Conservation (phyloP, 129 eudicot species). For the Mikania micrantha region DNA sequence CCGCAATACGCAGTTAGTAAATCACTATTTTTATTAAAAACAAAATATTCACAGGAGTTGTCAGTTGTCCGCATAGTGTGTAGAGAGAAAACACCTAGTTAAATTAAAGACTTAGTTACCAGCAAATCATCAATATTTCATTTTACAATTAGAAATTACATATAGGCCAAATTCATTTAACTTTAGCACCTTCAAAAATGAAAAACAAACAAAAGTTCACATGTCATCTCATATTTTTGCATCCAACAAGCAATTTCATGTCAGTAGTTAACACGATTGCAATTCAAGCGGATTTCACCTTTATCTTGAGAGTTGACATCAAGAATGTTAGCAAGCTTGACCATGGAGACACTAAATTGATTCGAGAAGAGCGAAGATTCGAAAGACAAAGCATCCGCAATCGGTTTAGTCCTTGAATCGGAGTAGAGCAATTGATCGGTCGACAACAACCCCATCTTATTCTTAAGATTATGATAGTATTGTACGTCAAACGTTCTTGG, state of each 20-base stretch:
- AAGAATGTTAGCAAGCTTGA: constrained; percentile 65
- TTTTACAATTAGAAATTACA: too few species aligned
- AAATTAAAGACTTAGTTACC: too few species aligned
- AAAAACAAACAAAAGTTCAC: too few species aligned
- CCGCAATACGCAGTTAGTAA: too few species aligned
- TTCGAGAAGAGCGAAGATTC: constrained; percentile 32
- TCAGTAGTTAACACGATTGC: constrained; percentile 44
- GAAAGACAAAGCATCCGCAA: constrained; percentile 46
- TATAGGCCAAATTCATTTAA: too few species aligned
- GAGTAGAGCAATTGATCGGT: constrained; percentile 59
- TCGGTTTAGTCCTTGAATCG: constrained; percentile 61
- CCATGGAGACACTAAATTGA: constrained; percentile 73
- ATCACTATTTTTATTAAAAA: too few species aligned
- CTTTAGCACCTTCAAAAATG: too few species aligned
- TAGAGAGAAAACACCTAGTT: too few species aligned
- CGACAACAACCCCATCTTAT: constrained; percentile 69
- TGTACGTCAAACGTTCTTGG: constrained; percentile 49
- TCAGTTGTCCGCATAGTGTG: too few species aligned
- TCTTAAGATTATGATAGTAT: constrained; percentile 62
- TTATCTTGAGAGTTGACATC: constrained; percentile 32
- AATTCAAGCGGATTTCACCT: constrained; percentile 53
- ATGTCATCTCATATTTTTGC: too few species aligned
- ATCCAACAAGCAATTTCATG: neutral
- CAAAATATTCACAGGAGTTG: too few species aligned
- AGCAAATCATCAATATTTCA: too few species aligned